Evolutionary conservation across 176 grass and related monocot genomes (phyloP).

Genomic region (Carex parvula): DNA sequence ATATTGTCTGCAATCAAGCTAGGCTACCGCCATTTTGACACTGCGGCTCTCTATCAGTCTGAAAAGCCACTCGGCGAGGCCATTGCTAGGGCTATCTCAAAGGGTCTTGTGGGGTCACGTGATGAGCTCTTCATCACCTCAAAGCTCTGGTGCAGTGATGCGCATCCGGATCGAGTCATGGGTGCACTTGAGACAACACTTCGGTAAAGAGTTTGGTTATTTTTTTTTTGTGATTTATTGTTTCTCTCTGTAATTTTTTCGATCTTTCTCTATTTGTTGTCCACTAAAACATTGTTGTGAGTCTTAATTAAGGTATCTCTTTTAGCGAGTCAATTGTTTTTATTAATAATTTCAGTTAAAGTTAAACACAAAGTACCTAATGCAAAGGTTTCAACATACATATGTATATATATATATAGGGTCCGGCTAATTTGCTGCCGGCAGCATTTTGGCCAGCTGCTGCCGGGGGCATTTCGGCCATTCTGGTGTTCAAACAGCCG

Average conservation of each 20-base stretch:
- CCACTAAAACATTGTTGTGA: not conserved
- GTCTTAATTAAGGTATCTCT: not conserved
- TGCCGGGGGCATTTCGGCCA: too few species aligned
- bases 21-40: slow-evolving; percentile 35
- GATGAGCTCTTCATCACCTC: slow-evolving; percentile 40
- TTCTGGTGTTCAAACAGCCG: too few species aligned
- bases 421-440: too few species aligned
- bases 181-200: slow-evolving; percentile 25
- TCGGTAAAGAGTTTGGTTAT: slow-evolving; percentile 4
- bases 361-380: too few species aligned
- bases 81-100: slow-evolving; percentile 12
- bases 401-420: too few species aligned
- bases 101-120: slow-evolving; percentile 15
- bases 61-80: slow-evolving; percentile 28
- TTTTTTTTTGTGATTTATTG: not conserved
- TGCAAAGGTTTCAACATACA: too few species aligned
- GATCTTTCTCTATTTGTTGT: not conserved
- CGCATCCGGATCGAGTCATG: slow-evolving; percentile 17
- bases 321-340: too few species aligned
- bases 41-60: slow-evolving; percentile 22
- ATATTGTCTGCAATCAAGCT: slow-evolving; percentile 31
- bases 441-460: too few species aligned
- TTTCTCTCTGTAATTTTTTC: not conserved
- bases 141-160: slow-evolving; percentile 33
- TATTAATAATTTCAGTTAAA: too few species aligned